Conservation (phyloP, 768 basidiomycete species). For the Amanita jacksonii region DNA sequence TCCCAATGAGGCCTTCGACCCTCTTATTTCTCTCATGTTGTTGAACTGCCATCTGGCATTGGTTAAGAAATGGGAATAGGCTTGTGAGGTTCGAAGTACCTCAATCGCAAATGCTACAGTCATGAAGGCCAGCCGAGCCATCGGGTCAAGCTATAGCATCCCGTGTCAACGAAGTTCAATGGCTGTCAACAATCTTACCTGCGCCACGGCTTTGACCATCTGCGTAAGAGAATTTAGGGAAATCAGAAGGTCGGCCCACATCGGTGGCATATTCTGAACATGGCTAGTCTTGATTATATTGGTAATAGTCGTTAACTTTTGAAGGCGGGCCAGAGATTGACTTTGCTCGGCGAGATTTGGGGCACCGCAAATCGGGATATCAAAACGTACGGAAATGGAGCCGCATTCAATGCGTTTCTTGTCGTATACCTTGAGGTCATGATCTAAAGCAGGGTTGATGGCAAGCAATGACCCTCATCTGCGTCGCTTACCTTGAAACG, state of each 20-base stretch:
- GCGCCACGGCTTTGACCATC: background rate
- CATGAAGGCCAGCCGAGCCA: background rate
- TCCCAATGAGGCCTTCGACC: conserved; percentile 4
- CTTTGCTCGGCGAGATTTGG: too few relatives aligned
- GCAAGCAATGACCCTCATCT: background rate
- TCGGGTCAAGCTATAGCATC: background rate
- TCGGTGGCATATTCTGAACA: too few relatives aligned
- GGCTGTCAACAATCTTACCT: background rate
- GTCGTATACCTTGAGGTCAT: too few relatives aligned
- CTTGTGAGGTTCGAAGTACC: background rate
- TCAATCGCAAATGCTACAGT: conserved; percentile 1
- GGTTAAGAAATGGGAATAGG: background rate
- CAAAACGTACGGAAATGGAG: too few relatives aligned
- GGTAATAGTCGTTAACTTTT: too few relatives aligned
- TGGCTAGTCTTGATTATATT: too few relatives aligned
- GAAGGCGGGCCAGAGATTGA: too few relatives aligned
- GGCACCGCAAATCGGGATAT: too few relatives aligned
- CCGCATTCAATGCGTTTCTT: too few relatives aligned
- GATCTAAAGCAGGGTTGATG: too few relatives aligned
- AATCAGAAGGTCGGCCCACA: too few relatives aligned
- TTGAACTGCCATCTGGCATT: conserved; percentile 3
- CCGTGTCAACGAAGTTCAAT: background rate
- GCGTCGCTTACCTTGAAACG: background rate
- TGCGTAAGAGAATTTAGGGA: background rate
- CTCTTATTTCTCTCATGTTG: conserved; percentile 1